Evolutionary conservation across 2,329 filamentous ascomycete species (phyloP).

Genomic region (Ophiostoma perfectum): DNA sequence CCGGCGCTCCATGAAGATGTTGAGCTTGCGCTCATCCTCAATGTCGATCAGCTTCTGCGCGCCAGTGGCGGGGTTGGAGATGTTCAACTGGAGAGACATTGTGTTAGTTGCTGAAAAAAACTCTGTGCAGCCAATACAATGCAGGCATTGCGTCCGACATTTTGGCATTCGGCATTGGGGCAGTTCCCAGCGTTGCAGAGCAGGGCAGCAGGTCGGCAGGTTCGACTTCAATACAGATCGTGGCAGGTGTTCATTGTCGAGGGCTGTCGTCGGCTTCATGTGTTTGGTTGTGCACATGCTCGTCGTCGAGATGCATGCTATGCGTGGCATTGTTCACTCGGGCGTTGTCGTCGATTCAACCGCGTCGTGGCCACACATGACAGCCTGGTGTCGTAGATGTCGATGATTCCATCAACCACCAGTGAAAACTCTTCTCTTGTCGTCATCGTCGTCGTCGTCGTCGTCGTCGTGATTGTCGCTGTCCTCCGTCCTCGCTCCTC

Average conservation of each 20-base stretch:
- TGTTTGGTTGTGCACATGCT: background rate
- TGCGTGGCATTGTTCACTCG: background rate
- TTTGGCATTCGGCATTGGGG: too few relatives aligned
- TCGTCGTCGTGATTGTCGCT: background rate
- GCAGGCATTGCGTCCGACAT: too few relatives aligned
- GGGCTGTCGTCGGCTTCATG: background rate
- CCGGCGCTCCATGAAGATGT: slow-evolving; percentile 40
- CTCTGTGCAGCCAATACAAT: too few relatives aligned
- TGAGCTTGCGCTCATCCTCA: slow-evolving; percentile 99
- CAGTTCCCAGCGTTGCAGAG: background rate
- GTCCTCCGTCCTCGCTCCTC: background rate
- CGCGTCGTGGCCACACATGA: background rate
- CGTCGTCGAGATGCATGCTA: background rate
- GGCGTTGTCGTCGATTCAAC: background rate
- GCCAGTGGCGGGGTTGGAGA: slow-evolving; percentile 94
- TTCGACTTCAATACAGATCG: background rate
- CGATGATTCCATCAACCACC: background rate
- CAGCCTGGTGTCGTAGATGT: background rate
- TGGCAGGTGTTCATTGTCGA: background rate
- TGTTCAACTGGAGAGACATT: slow-evolving; percentile 48
- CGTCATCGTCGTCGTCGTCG: slow-evolving; percentile 14
- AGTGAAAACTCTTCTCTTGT: background rate
- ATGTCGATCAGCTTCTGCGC: slow-evolving; percentile 99
- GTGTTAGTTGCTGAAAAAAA: slow-evolving; percentile 5
- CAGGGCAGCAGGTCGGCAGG: background rate